Percentiles rank a stretch among this genome's conserved stretches.
These are phyloP conservation scores for Pseudofabraea citricarpa DNA, from an alignment of 2,329 filamentous ascomycete species.

Conservation along the genomic window DNA sequence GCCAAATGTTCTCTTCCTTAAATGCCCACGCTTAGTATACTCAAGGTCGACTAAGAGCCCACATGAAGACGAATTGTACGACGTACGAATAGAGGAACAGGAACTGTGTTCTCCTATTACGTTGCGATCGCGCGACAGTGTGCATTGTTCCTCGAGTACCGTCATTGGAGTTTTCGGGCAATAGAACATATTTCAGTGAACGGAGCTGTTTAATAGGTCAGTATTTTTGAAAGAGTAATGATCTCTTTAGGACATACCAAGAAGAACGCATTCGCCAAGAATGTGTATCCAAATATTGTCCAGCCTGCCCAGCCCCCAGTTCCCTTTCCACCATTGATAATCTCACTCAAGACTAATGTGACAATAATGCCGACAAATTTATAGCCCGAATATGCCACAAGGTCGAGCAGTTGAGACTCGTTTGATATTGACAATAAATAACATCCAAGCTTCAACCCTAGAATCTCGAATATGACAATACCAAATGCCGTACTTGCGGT, in stretches of 20 bases:
- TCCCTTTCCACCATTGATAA: constrained; percentile 71
- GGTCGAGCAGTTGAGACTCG: constrained; percentile 85
- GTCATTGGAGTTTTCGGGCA: constrained; percentile 73
- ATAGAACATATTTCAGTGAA: constrained; percentile 89
- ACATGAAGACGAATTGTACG: constrained; percentile 94
- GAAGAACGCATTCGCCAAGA: constrained; percentile 91
- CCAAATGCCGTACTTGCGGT: constrained; percentile 81
- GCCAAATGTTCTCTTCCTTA: not conserved
- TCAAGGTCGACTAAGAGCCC: constrained; percentile 55
- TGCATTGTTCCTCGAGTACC: constrained; percentile 54
- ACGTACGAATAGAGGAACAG: constrained; percentile 92
- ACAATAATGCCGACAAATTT: constrained; percentile 97
- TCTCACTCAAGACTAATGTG: constrained; percentile 75
- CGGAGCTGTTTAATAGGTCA: constrained; percentile 58
- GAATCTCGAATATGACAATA: constrained; percentile 81
- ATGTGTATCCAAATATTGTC: constrained; percentile 86
- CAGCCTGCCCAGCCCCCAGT: constrained; percentile 87
- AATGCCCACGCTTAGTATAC: not conserved
- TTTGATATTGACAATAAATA: constrained; percentile 93
- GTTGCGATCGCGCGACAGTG: constrained; percentile 76
- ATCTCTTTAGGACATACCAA: constrained; percentile 70
- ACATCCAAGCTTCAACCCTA: constrained; percentile 86
- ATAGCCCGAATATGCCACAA: constrained; percentile 96
- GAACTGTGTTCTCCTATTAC: constrained; percentile 84
- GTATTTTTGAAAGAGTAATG: not conserved